Conservation (phyloP, 108 stramenopile genomes). For the Poteriospumella lacustris region DNA sequence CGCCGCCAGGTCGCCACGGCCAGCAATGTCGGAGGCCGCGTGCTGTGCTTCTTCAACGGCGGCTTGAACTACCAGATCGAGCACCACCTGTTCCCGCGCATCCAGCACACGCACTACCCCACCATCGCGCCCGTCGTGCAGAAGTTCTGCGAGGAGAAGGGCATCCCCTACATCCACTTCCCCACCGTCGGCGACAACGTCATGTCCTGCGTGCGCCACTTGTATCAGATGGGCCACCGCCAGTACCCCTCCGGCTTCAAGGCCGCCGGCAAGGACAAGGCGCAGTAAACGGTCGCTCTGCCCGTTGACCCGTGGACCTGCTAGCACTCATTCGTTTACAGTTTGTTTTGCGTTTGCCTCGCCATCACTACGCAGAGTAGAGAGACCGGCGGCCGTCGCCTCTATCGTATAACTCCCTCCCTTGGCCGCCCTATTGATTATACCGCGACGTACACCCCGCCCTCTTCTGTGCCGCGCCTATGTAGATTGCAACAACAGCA, state of each 20-base stretch:
- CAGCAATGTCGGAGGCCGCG: constrained; percentile 74
- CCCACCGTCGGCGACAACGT: constrained; percentile 30
- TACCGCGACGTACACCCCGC: too few species aligned
- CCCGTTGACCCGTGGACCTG: too few species aligned
- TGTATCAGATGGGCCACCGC: neutral
- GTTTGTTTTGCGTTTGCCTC: too few species aligned
- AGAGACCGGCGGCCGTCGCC: too few species aligned
- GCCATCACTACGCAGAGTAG: too few species aligned
- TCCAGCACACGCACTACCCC: constrained; percentile 88
- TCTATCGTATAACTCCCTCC: too few species aligned
- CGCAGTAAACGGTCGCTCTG: too few species aligned
- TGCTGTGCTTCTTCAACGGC: constrained; percentile 59
- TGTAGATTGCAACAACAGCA: too few species aligned
- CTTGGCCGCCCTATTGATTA: too few species aligned
- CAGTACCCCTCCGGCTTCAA: neutral
- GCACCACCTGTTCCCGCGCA: constrained; percentile 75
- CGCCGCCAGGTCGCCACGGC: constrained; percentile 81
- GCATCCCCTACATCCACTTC: constrained; percentile 68
- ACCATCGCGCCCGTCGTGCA: constrained; percentile 91
- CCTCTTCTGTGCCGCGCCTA: too few species aligned
- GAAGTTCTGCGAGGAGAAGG: constrained; percentile 80
- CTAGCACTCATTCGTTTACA: too few species aligned
- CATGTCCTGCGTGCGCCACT: neutral
- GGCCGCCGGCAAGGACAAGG: neutral
- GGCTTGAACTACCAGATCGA: constrained; percentile 80